Evolutionary conservation across 371 early-diverging fungal genomes (phyloP), one percentile per base, ranked within the genome.

Genomic region (Mucor mucedo): DNA sequence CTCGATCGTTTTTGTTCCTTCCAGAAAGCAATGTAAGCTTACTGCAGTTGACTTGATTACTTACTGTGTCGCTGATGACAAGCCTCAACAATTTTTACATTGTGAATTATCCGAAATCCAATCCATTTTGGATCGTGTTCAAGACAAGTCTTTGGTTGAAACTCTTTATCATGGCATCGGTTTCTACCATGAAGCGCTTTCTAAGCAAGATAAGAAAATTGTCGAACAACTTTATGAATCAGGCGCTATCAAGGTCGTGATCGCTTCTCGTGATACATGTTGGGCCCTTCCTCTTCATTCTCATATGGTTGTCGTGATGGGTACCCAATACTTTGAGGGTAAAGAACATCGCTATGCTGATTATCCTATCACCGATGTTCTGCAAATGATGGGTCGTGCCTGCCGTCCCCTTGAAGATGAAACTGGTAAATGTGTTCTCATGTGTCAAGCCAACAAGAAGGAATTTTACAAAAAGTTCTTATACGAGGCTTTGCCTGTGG

Each of bases 381-480:
- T 97, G 58, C 96, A 97, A 73, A 98, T 98, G 99, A 90, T 96
- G 87, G 98, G 97, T 11, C 87, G 93, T 10, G 96, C 96, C 2
- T 88, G 93, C 28, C 76, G 89, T 21, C 90, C 93, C 13, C 57
- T 75, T 21, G 74, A 80, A 7, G 89, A 87, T 62, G 87, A 88
- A 39, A 89, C 89, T 47, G 95, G 92, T 5, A 83, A 85, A 50
- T 93, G 95, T 64, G 91, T 95, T 3, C 77, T 98, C 47, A 96
- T 98, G 96, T 97, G 97, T 62, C 93, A 89, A 69, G 81, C 87
- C 11, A 93, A 90, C 72, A 96, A 97, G 79, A 95, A 96, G 81
- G 95, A 95, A 44, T 95, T 93, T 63, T 98, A 94, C 87, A 97
- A 96, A 69, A 95, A 95, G 78, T 98, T 98, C 83, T 75, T 98